These are phyloP conservation scores for Cadophora sp. DNA, from an alignment of 2,329 filamentous ascomycete species.

Conservation along the genomic window DNA sequence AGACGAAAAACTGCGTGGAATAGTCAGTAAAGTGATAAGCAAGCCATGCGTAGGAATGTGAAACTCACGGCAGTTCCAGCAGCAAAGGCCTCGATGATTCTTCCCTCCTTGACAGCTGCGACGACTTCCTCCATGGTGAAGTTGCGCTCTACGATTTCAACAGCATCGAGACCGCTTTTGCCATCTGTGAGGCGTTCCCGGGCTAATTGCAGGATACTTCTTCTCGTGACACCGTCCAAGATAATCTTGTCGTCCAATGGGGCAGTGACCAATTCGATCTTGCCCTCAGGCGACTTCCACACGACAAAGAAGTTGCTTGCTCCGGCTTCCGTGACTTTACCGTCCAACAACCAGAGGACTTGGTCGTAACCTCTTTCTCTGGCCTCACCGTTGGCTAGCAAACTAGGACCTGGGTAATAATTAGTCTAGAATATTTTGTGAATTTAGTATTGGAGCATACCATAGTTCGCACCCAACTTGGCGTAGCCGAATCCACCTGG, in stretches of 20 bases:
- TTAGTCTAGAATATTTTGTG: not conserved
- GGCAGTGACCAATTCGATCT: conserved; percentile 78
- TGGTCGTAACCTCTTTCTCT: conserved; percentile 79
- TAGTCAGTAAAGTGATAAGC: not conserved
- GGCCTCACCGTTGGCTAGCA: conserved; percentile 81
- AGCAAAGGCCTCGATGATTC: conserved; percentile 84
- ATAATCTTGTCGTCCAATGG: conserved; percentile 84
- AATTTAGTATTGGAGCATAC: conserved; percentile 44
- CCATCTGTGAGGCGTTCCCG: conserved; percentile 61
- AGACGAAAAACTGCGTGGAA: conserved; percentile 68
- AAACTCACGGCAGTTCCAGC: conserved; percentile 81
- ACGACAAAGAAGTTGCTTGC: conserved; percentile 92
- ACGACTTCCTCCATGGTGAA: conserved; percentile 83
- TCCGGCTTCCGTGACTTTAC: conserved; percentile 86
- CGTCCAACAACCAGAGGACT: conserved; percentile 91
- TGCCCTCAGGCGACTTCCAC: conserved; percentile 71
- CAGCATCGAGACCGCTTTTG: conserved; percentile 50
- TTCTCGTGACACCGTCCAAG: conserved; percentile 85
- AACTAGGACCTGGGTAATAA: conserved; percentile 57
- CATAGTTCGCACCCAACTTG: conserved; percentile 94
- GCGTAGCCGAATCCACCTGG: conserved; percentile 91
- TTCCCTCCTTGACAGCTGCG: conserved; percentile 74
- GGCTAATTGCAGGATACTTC: conserved; percentile 78
- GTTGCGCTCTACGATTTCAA: conserved; percentile 80
- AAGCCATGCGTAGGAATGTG: not conserved